Base-by-base conservation (phyloP, 2,329 filamentous ascomycete genomes). In the Alternaria tenuissima region DNA sequence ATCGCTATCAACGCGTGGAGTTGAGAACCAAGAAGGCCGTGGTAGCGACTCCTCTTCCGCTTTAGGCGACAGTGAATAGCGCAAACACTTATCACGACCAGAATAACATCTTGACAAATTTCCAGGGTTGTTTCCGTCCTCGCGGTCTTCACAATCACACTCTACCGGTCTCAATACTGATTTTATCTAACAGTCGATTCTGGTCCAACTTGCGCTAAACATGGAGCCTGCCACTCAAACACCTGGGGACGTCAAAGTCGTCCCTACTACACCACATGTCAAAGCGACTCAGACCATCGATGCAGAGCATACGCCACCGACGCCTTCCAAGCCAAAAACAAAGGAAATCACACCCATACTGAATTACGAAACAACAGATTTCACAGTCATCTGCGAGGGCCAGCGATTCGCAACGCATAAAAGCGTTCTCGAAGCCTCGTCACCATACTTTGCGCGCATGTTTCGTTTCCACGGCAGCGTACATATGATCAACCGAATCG, bases 401-500 rank as follows among this genome's bases (percentile, higher is more conserved):
- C 24, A 6, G 18, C 30, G 28, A 4, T 55, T 42, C 39, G 53
- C 36, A 20, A 30, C 54, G 12, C 61, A 63, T 12, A 61, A 44
- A n/a, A 11, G 12, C 7, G n/a, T 61, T 8, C 28, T 63, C 7
- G 14, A 24, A 22, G 32, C 39, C 22, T 46, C 32, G 0, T 63
- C 49, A 2, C 51, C 58, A 5, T 63, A 63, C 26, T 63, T 63
- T 7, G 39, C 32, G 38, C 41, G 58, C n/a, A 57, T 61, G 54
- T 63, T 63, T 9, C 51, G 51, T 8, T 63, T 63, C 56, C 53
- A 55, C 14, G 47, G 30, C 9, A 42, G 52, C 26, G 58, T 53
- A 34, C 24, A 46, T n/a, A 26, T 12, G 1, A 1, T 5, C 20
- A 28, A 28, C 7, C 12, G 7, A 1, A 14, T 18, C 2, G 14